phyloP scores from a whole-genome alignment of 2,329 filamentous ascomycete species.

The Lachnellula arida region DNA sequence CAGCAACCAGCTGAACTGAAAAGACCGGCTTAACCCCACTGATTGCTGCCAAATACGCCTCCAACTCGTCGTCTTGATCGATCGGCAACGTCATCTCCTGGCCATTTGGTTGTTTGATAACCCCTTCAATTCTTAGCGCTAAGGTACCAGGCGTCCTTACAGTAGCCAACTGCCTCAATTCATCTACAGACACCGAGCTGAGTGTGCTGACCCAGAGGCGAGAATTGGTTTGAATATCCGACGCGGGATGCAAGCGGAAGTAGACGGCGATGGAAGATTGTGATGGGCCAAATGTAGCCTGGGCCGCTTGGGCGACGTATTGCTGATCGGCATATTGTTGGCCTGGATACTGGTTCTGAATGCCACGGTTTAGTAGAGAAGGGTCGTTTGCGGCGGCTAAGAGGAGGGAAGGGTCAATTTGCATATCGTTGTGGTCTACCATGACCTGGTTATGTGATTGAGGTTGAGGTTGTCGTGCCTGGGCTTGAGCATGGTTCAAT shows the following conservation, averaged over 20 bases:
- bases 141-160: conserved; percentile 56
- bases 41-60: conserved; percentile 62
- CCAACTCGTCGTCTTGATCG: conserved; percentile 66
- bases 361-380: conserved; percentile 30
- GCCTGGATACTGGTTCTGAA: conserved; percentile 30
- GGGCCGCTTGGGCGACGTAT: conserved; percentile 37
- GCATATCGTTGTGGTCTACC: conserved; percentile 46
- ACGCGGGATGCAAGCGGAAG: conserved; percentile 64
- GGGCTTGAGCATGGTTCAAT: conserved; percentile 7
- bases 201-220: conserved; percentile 65
- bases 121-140: conserved; percentile 59
- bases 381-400: conserved; percentile 43
- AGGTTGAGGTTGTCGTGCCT: conserved; percentile 17
- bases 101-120: conserved; percentile 51
- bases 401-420: conserved; percentile 60
- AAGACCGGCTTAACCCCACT: conserved; percentile 31
- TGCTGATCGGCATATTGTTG: conserved; percentile 30
- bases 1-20: conserved; percentile 27
- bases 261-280: conserved; percentile 53
- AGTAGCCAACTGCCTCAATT: conserved; percentile 57
- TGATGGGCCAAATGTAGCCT: conserved; percentile 32
- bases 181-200: conserved; percentile 48
- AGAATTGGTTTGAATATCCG: conserved; percentile 45
- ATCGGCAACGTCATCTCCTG: conserved; percentile 61
- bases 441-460: conserved; percentile 24